Evolutionary conservation across 2,329 filamentous ascomycete genomes (phyloP).

Genomic region (Nothophoma quercina): DNA sequence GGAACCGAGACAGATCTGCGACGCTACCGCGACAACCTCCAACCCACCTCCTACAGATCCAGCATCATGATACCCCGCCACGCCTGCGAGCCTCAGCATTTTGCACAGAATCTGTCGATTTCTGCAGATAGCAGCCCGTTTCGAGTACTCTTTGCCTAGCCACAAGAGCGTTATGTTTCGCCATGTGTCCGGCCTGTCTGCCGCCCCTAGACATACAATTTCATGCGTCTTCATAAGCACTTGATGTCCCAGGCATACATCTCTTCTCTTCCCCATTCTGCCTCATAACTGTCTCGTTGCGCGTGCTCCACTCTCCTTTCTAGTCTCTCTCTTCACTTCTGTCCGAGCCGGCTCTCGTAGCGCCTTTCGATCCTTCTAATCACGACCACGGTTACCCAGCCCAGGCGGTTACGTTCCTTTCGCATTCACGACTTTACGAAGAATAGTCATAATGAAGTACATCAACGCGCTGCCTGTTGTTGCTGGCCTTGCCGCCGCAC

Average conservation of each 20-base stretch:
- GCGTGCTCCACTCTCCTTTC: constrained; percentile 46
- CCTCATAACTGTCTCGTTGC: constrained; percentile 44
- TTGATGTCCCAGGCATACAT: constrained; percentile 38
- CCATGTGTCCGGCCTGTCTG: constrained; percentile 36
- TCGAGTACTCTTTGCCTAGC: constrained; percentile 40
- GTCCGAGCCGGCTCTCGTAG: constrained; percentile 53
- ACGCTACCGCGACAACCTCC: constrained; percentile 45
- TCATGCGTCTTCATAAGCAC: constrained; percentile 52
- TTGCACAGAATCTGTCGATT: constrained; percentile 41
- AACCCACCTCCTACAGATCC: constrained; percentile 43
- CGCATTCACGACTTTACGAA: constrained; percentile 32
- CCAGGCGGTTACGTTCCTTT: constrained; percentile 47
- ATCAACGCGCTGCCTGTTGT: constrained; percentile 43
- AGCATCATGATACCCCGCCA: constrained; percentile 38
- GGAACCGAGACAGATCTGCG: constrained; percentile 49
- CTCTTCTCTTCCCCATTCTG: constrained; percentile 36
- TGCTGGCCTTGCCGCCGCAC: constrained; percentile 42
- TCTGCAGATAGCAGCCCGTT: constrained; percentile 35
- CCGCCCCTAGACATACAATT: constrained; percentile 41
- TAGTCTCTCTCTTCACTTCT: constrained; percentile 40
- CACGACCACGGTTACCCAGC: constrained; percentile 26
- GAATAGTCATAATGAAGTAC: constrained; percentile 52
- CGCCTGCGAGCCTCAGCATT: constrained; percentile 25
- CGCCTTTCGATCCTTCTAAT: constrained; percentile 45
- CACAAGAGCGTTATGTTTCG: constrained; percentile 50